A percentile compares a stretch with the other conserved stretches of the same genome.
Evolutionary conservation across 2,329 filamentous ascomycete genomes (phyloP).

Genomic region (Scedosporium aurantiacum): DNA sequence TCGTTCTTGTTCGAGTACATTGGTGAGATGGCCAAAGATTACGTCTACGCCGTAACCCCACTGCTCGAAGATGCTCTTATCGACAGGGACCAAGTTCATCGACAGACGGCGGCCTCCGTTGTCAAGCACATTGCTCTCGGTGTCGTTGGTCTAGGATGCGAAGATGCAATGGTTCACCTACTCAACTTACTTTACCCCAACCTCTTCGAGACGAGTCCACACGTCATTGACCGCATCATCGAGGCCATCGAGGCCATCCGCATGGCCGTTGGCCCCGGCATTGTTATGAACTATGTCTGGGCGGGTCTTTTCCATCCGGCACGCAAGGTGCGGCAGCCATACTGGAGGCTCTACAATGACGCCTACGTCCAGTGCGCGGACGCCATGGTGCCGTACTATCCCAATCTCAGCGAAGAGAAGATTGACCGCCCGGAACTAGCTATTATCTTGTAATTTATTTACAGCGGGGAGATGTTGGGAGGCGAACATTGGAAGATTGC

Average conservation of each 20-base stretch:
- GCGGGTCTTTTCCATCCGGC: conserved; percentile 95
- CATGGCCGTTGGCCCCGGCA: conserved; percentile 81
- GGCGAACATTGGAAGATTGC: neutral
- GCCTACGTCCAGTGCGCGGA: conserved; percentile 91
- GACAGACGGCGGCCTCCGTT: conserved; percentile 89
- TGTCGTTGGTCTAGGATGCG: conserved; percentile 93
- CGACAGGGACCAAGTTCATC: conserved; percentile 94
- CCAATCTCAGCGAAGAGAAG: conserved; percentile 69
- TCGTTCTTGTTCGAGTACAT: conserved; percentile 99
- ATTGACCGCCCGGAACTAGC: conserved; percentile 70
- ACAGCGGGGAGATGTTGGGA: neutral
- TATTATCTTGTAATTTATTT: conserved; percentile 57
- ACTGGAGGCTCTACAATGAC: conserved; percentile 96
- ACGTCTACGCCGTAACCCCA: conserved; percentile 95
- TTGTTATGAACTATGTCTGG: conserved; percentile 98
- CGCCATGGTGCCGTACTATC: conserved; percentile 93
- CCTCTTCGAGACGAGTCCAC: conserved; percentile 92
- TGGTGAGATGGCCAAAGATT: conserved; percentile 98
- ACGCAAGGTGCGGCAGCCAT: conserved; percentile 84
- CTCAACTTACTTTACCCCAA: conserved; percentile 95
- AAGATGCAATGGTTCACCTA: conserved; percentile 96
- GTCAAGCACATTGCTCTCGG: conserved; percentile 97
- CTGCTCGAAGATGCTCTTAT: conserved; percentile 94
- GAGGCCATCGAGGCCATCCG: conserved; percentile 95
- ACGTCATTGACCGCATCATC: conserved; percentile 96